Base-by-base conservation (phyloP, 495 filamentous ascomycete species). In the Talaromyces proteolyticus region DNA sequence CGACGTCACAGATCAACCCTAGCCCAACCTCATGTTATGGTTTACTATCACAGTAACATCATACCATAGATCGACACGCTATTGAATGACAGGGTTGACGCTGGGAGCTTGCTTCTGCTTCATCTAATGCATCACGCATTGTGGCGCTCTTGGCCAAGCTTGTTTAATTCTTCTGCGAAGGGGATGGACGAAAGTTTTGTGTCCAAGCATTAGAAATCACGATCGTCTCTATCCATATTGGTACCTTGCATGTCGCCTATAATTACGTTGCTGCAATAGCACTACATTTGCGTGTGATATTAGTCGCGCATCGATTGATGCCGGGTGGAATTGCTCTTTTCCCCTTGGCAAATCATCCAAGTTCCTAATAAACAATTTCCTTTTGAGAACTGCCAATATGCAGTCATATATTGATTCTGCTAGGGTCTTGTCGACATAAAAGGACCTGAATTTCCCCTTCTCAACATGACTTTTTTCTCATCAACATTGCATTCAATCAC, bases 381-480 rank as follows among this genome's bases (percentile, higher is more conserved):
- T 8, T 34, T 34, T 34, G 8, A 14, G 29, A 34, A 34, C 8
- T 34, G 1, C 29, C 14, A 34, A 14, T 34, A 2, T 10, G 29
- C 14, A 34, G 29, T 29, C 8, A 14, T 34, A 34, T 34, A 34
- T 14, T 34, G 29, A 10, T 4, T 12, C 34, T 7, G n/a, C 17
- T 20, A 14, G 47, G 42, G 6, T 21, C 41, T 3, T 43, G 12
- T 4, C 18, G 22, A 53, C 45, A 53, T 47, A 53, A 53, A 53
- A 53, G 36, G 51, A 36, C 37, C 42, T 36, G n/a, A 18, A 54
- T 56, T 58, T 53, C 50, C 58, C 45, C 59, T 43, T 57, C 55
- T 34, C 39, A 57, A 51, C 56, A 49, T 57, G 55, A 60, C 41
- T 60, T 60, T 14, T 57, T 58, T 53, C 47, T 50, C 45, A 18